phyloP scores from a whole-genome alignment of 1,139 yeast species.

The Saccharomyces hybrid region DNA sequence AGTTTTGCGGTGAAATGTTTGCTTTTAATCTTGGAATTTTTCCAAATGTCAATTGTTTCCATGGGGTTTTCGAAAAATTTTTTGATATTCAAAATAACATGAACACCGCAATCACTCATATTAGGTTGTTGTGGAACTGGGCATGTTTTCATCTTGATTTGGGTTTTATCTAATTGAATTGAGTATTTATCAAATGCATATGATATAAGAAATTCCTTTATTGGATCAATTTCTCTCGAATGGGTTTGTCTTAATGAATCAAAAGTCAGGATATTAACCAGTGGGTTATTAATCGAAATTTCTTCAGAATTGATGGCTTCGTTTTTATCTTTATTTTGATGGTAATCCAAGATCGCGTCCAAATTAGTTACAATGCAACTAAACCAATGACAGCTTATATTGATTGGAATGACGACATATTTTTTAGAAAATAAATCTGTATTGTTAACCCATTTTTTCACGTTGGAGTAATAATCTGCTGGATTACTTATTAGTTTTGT shows the following conservation, averaged over 20 bases:
- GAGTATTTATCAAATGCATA: slow-evolving; percentile 62
- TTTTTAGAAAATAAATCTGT: slow-evolving; percentile 55
- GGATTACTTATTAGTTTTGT: slow-evolving; percentile 46
- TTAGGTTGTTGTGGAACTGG: slow-evolving; percentile 80
- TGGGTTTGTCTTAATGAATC: slow-evolving; percentile 71
- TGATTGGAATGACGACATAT: slow-evolving; percentile 72
- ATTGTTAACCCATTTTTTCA: slow-evolving; percentile 73
- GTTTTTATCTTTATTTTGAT: slow-evolving; percentile 5
- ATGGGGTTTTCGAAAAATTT: slow-evolving; percentile 51
- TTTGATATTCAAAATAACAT: slow-evolving; percentile 70
- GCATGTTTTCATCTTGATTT: slow-evolving; percentile 41
- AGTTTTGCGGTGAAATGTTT: slow-evolving; percentile 13
- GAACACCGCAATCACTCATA: slow-evolving; percentile 92
- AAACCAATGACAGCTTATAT: slow-evolving; percentile 82
- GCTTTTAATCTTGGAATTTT: slow-evolving; percentile 26
- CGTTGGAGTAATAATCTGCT: slow-evolving; percentile 49
- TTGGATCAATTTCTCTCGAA: slow-evolving; percentile 44
- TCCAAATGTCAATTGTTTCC: slow-evolving; percentile 49
- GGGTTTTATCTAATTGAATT: slow-evolving; percentile 41
- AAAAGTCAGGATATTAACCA: slow-evolving; percentile 56
- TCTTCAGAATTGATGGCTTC: slow-evolving; percentile 10
- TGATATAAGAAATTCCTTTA: slow-evolving; percentile 56
- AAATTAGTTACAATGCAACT: slow-evolving; percentile 59
- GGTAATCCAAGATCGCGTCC: slow-evolving; percentile 14
- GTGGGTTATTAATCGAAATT: slow-evolving; percentile 21